Conservation (phyloP, 2,329 filamentous ascomycete genomes). For the Ophiostoma sp. region DNA sequence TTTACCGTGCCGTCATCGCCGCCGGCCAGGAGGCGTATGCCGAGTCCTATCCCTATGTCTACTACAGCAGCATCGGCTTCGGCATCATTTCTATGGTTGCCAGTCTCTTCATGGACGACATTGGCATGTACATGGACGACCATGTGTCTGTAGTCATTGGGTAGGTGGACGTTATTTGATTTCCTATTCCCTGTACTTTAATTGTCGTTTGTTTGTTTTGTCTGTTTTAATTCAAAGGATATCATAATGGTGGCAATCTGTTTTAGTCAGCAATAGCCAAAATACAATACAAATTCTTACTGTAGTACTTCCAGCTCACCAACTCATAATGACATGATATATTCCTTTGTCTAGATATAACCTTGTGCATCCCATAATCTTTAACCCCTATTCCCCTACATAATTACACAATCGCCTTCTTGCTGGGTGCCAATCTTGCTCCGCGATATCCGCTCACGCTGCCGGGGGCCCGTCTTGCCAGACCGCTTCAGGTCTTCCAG, state of each 20-base stretch:
- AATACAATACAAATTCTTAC: background rate
- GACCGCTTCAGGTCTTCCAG: constrained; percentile 85
- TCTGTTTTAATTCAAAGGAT: background rate
- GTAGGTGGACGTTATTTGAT: background rate
- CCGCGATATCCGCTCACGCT: constrained; percentile 72
- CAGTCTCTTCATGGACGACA: constrained; percentile 54
- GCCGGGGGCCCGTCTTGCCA: constrained; percentile 66
- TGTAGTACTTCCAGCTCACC: background rate
- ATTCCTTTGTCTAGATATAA: background rate
- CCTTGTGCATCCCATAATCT: background rate
- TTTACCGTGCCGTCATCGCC: constrained; percentile 42
- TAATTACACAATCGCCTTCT: constrained; percentile 80
- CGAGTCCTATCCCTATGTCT: constrained; percentile 56
- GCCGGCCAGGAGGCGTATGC: constrained; percentile 55
- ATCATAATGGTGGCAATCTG: constrained; percentile 1
- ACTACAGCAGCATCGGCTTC: constrained; percentile 57
- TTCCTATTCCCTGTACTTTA: background rate
- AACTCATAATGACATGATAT: background rate
- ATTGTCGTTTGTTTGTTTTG: background rate
- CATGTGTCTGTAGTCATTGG: constrained; percentile 49
- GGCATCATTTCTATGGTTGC: constrained; percentile 53
- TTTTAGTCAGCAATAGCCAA: background rate
- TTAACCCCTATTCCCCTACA: constrained; percentile 40
- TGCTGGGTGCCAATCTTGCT: constrained; percentile 63
- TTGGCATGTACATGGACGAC: constrained; percentile 54